Base-by-base conservation (phyloP, 306 rosid genomes). In the Prunus davidiana region DNA sequence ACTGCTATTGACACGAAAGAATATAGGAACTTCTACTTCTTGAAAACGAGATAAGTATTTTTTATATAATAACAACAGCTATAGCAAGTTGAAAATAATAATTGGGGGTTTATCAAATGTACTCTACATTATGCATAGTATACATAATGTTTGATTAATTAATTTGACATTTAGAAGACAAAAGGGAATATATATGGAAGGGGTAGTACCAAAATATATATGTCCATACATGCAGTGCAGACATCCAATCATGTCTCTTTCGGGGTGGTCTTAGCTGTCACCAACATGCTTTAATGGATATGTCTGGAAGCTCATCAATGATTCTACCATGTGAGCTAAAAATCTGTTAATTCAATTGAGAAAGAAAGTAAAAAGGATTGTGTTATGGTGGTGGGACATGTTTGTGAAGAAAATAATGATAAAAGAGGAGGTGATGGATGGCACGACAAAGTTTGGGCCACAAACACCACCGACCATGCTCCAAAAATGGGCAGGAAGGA, bases 231-330 rank as follows among this genome's bases (percentile, higher is more conserved):
- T 78, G 80, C 86, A 75, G 24, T 65, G 24, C 9, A 55, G 20
- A 67, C 62, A 83, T 81, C 88, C 78, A 87, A 77, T 76, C 50
- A 70, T 68, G 58, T 63, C 0, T 38, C 34, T 64, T 79, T 66
- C 27, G 6, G 22, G 77, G 73, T 49, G 77, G 78, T 70, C 71
- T 78, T 78, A 91, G 96, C 93, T 93, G 97, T 81, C 86, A 76
- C 15, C 27, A 62, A 79, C n/a, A 63, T 73, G 86, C 86, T 77
- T 84, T 89, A 85, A 80, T 83, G 55, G 87, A 88, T 84, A n/a
- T 86, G 97, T 89, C 88, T 22, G 81, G 93, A 87, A 83, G 91
- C 87, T 72, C 85, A 89, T 88, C 77, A 89, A 93, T 91, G 84
- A 77, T 83, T 5, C 2, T 38, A 38, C 2, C 9, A 38, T 1